Evolutionary conservation across 495 filamentous ascomycete species (phyloP).

Genomic region (Astrothelium macrocarpum): DNA sequence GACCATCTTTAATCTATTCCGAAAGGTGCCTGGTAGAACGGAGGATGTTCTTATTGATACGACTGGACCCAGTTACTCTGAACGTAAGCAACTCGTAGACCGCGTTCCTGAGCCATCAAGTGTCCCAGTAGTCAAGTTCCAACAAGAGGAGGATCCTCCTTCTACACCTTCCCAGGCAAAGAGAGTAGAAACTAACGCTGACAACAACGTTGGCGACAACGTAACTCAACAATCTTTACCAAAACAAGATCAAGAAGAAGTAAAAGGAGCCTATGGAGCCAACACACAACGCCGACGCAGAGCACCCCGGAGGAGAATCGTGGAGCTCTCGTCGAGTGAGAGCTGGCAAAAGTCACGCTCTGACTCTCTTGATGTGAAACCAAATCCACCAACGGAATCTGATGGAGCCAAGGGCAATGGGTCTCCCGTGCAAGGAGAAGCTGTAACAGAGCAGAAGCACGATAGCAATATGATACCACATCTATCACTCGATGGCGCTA

Average conservation of each 20-base stretch:
- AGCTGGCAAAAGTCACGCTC: slow-evolving; percentile 1
- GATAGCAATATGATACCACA: background rate
- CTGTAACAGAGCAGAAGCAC: slow-evolving; percentile 34
- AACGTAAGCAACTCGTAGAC: slow-evolving; percentile 78
- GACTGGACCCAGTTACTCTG: slow-evolving; percentile 66
- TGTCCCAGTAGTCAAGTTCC: slow-evolving; percentile 65
- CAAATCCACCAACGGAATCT: background rate
- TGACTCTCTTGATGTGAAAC: background rate
- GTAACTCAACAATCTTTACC: background rate
- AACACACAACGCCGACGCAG: slow-evolving; percentile 30
- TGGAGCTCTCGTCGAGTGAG: slow-evolving; percentile 53
- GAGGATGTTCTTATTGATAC: slow-evolving; percentile 88
- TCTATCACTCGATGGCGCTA: background rate
- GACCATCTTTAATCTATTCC: slow-evolving; percentile 92
- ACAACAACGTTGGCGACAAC: background rate
- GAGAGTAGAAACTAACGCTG: background rate
- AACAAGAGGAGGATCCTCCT: slow-evolving; percentile 37
- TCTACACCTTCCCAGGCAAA: background rate
- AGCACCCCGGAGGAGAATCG: slow-evolving; percentile 61
- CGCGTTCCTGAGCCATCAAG: slow-evolving; percentile 61
- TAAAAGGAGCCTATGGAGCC: background rate
- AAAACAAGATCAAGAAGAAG: background rate
- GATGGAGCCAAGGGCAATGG: background rate
- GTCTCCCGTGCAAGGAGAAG: slow-evolving; percentile 20
- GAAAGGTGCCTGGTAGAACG: slow-evolving; percentile 77